Evolutionary conservation across 305 asterid genomes (phyloP), one percentile per base, ranked within the genome.

Genomic region (Striga hermonthica): DNA sequence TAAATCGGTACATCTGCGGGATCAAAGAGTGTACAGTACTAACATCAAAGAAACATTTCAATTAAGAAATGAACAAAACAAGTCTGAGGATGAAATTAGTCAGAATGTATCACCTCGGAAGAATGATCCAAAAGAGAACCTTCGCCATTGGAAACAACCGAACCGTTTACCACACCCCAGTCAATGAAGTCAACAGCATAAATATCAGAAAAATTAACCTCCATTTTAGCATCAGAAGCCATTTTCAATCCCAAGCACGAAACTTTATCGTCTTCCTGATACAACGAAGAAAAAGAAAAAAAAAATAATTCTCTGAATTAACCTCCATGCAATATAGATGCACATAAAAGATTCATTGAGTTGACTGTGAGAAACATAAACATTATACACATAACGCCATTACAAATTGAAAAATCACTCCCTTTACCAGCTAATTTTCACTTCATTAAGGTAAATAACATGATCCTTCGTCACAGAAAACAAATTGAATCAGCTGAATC

Each of bases 1-100:
- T 64, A 72, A 90, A 93, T 45, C 94, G 73, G 80, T 86, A 83
- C 95, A 90, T 87, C 97, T 88, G 84, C 60, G 67, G 72, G 66
- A 68, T 75, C 70, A 73, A 68, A 76, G 41, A 75, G 44, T 76
- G 54, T 57, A 36, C 6, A 41, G 31, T 16, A n/a, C 8, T 8
- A 59, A 55, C n/a, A 62, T 71, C 60, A 54, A 62, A 60, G 57
- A 64, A 66, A 36, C 55, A 36, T 64, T 22, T 22, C 28, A 36
- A 35, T 47, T 49, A 15, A 52, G 48, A 40, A 62, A 55, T 9
- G 12, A 50, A 69, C 52, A 66, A 8, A 60, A 62, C 37, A 66
- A 67, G 7, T 66, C 58, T 49, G 67, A 15, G 41, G 71, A 65
- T 28, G 39, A 70, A 57, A 14, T 52, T 12, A 58, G 60, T 41